Base-by-base conservation (phyloP, 371 early-diverging fungal species). In the Capniomyces stellatus region DNA sequence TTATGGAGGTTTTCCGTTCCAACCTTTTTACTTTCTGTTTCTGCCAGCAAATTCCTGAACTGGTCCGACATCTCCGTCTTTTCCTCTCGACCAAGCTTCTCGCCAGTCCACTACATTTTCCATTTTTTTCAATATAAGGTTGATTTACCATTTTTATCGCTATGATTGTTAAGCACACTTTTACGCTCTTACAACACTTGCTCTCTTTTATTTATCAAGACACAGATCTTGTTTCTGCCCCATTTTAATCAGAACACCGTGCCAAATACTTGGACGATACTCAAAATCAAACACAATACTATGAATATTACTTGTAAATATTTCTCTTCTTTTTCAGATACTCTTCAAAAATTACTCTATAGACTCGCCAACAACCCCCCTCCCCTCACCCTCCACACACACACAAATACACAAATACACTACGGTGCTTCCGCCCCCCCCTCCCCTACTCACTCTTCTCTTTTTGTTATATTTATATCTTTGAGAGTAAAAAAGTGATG, bases 41-140 rank as follows among this genome's bases (percentile, higher is more conserved):
- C 65, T 4, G 52, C 48, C 46, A 62, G 57, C 43, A 69, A 58
- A 22, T 58, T 57, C 29, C 49, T 60, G 48, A 67, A 69, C 29
- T 67, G 67, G n/a, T 69, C 70, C 47, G 58, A 43, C 19, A 60
- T 56, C n/a, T 67, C 65, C 49, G 62, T 43, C 48, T 61, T 62
- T 28, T 42, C 52, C 43, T 57, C 60, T 29, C 55, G 54, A 25
- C 68, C 68, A 42, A 69, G 48, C 28, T 62, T 60, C 47, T 69
- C 70, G 47, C 68, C 68, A 29, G 70, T 69, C 51, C 65, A 59
- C 70, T 69, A 66, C 23, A 51, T 28, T 41, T 23, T 21, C 29
- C 31, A 13, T 22, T 21, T 28, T n/a, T 46, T 25, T 13, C 25
- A 46, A 42, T 19, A 12, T 42, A 46, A 12, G 19, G 22, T 18